phyloP scores from a whole-genome alignment of 306 rosid genomes.

The Quercus alba region DNA sequence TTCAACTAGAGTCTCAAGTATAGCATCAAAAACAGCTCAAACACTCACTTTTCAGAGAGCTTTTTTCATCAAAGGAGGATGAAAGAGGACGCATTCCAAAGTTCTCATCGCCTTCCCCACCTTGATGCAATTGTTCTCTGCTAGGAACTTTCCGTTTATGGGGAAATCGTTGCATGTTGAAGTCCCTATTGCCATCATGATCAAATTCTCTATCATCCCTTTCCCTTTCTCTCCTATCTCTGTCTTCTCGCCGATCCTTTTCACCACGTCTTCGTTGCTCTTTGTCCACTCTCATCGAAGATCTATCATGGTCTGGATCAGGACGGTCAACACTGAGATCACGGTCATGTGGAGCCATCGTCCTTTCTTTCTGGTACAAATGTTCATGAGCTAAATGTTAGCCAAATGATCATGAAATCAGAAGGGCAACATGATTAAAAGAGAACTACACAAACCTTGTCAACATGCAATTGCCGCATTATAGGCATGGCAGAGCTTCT shows the following conservation, averaged over 20 bases:
- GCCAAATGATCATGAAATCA: constrained; percentile 26
- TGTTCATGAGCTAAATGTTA: constrained; percentile 28
- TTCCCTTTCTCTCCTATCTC: constrained; percentile 74
- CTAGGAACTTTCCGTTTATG: constrained; percentile 61
- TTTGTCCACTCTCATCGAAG: constrained; percentile 63
- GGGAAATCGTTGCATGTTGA: constrained; percentile 54
- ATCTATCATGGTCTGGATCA: constrained; percentile 71
- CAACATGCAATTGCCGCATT: constrained; percentile 61
- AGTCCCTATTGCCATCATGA: constrained; percentile 66
- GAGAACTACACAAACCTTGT: constrained; percentile 55
- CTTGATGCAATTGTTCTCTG: constrained; percentile 64
- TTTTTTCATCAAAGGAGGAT: constrained; percentile 68
- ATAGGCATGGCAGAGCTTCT: constrained; percentile 78
- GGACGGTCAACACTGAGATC: constrained; percentile 91
- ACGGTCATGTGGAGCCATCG: constrained; percentile 60
- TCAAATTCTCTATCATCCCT: constrained; percentile 78
- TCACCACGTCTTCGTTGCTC: constrained; percentile 82
- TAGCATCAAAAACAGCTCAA: constrained; percentile 19
- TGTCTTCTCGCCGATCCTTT: constrained; percentile 79
- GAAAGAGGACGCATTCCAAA: constrained; percentile 63
- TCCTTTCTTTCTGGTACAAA: constrained; percentile 69
- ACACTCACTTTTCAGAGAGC: constrained; percentile 74
- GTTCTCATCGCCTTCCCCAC: constrained; percentile 68
- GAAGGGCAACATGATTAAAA: not conserved
- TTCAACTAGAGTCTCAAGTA: not conserved